Percentiles rank a stretch among this genome's conserved stretches.
Conservation (phyloP, 2,329 filamentous ascomycete species). For the Akanthomyces uredinophilus region DNA sequence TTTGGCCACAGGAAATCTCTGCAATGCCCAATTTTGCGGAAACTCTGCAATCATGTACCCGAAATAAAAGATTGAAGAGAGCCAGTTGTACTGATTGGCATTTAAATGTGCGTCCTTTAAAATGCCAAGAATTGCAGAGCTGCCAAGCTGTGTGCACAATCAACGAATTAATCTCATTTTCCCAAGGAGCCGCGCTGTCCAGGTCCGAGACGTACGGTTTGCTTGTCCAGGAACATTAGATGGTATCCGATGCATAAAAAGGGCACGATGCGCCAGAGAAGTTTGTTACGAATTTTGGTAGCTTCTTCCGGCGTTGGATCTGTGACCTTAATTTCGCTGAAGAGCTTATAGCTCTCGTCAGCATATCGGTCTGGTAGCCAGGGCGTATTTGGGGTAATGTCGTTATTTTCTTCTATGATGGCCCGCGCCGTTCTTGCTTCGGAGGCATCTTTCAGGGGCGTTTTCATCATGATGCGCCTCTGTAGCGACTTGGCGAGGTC, state of each 20-base stretch:
- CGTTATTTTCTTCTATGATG: neutral
- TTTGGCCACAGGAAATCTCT: constrained; percentile 41
- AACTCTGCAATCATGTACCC: constrained; percentile 42
- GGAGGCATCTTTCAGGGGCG: neutral
- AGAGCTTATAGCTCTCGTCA: constrained; percentile 38
- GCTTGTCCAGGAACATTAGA: constrained; percentile 36
- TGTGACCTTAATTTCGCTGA: constrained; percentile 32
- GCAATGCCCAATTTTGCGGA: constrained; percentile 38
- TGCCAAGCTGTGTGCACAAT: constrained; percentile 9
- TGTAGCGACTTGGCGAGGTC: neutral
- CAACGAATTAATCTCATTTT: neutral
- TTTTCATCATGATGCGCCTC: neutral
- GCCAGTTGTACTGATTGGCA: constrained; percentile 18
- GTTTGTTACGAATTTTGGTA: constrained; percentile 29
- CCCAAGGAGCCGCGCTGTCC: neutral
- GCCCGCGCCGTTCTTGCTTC: too few species aligned
- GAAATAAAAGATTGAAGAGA: constrained; percentile 45
- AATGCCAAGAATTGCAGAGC: constrained; percentile 18
- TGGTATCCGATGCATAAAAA: constrained; percentile 36
- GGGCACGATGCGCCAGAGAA: constrained; percentile 31
- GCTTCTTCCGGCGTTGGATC: constrained; percentile 31
- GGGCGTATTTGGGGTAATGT: constrained; percentile 11
- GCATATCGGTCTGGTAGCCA: constrained; percentile 34
- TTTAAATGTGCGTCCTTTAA: constrained; percentile 15
- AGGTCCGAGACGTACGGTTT: constrained; percentile 27